These are phyloP conservation scores for Pichia membranifaciens DNA, from an alignment of 805 yeast species.

Conservation along the genomic window DNA sequence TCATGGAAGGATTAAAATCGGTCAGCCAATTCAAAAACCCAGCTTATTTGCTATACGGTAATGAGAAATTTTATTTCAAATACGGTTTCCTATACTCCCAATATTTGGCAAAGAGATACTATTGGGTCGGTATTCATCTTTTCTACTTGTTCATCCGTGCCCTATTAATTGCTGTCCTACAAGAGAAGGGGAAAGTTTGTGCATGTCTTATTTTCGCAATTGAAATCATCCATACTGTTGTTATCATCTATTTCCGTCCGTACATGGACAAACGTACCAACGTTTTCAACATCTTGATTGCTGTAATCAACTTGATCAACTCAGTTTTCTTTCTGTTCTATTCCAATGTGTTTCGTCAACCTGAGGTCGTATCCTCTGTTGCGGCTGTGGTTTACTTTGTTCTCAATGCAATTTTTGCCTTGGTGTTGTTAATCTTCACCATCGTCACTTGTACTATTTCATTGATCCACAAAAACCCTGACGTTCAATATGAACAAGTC, in stretches of 20 bases:
- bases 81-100: constrained; percentile 92
- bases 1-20: constrained; percentile 69
- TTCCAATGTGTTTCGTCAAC: constrained; percentile 76
- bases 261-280: constrained; percentile 94
- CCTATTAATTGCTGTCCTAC: constrained; percentile 81
- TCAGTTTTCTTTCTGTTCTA: constrained; percentile 85
- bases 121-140: constrained; percentile 67
- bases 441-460: constrained; percentile 85
- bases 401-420: constrained; percentile 82
- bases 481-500: constrained; percentile 91
- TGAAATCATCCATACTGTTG: constrained; percentile 65
- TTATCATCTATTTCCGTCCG: constrained; percentile 70
- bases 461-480: constrained; percentile 84
- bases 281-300: constrained; percentile 83
- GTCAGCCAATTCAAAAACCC: constrained; percentile 75
- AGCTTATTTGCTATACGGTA: constrained; percentile 86
- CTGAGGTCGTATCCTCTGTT: constrained; percentile 82
- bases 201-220: constrained; percentile 70
- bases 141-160: constrained; percentile 67
- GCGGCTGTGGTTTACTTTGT: constrained; percentile 89
- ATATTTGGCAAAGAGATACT: constrained; percentile 80
- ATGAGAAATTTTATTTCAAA: constrained; percentile 68
- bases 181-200: constrained; percentile 72
- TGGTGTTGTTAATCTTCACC: constrained; percentile 75
- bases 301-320: constrained; percentile 73